phyloP scores from a whole-genome alignment of 2,329 filamentous ascomycete species.

The Cytospora paraplurivora region DNA sequence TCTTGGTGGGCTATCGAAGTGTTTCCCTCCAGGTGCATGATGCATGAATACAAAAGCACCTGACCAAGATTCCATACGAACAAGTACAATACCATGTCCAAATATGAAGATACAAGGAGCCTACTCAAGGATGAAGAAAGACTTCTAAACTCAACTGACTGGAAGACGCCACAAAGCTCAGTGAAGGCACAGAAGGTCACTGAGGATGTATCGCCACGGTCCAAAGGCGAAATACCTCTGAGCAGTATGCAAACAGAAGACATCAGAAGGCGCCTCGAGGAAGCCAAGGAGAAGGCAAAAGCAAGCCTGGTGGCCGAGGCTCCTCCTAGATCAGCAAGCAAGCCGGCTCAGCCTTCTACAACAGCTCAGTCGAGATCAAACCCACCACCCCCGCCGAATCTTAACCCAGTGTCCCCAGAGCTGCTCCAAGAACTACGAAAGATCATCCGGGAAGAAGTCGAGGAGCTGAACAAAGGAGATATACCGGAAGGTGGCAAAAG shows the following conservation, averaged over 20 bases:
- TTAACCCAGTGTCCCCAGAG: slow-evolving; percentile 26
- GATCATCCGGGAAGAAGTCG: slow-evolving; percentile 33
- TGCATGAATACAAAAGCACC: background rate
- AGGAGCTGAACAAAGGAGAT: slow-evolving; percentile 22
- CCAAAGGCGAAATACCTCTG: slow-evolving; percentile 23
- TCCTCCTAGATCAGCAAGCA: slow-evolving; percentile 2
- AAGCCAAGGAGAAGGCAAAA: slow-evolving; percentile 11
- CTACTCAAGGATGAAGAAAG: slow-evolving; percentile 16
- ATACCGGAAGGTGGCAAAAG: slow-evolving; percentile 9
- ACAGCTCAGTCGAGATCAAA: slow-evolving; percentile 3
- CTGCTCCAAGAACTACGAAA: slow-evolving; percentile 31
- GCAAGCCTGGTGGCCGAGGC: slow-evolving; percentile 8
- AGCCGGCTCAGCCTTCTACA: background rate
- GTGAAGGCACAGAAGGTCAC: slow-evolving; percentile 2
- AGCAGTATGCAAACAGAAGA: slow-evolving; percentile 20
- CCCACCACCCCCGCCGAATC: background rate
- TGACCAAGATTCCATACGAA: background rate
- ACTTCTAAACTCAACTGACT: slow-evolving; percentile 15
- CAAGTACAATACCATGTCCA: slow-evolving; percentile 20
- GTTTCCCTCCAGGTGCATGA: slow-evolving; percentile 5
- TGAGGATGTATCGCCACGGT: slow-evolving; percentile 25
- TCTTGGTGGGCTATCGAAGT: background rate
- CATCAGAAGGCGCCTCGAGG: slow-evolving; percentile 21
- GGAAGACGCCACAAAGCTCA: slow-evolving; percentile 16
- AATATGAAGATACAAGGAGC: slow-evolving; percentile 18